Evolutionary conservation across 345 rosid genomes (phyloP).

Genomic region (Bretschneidera sinensis): DNA sequence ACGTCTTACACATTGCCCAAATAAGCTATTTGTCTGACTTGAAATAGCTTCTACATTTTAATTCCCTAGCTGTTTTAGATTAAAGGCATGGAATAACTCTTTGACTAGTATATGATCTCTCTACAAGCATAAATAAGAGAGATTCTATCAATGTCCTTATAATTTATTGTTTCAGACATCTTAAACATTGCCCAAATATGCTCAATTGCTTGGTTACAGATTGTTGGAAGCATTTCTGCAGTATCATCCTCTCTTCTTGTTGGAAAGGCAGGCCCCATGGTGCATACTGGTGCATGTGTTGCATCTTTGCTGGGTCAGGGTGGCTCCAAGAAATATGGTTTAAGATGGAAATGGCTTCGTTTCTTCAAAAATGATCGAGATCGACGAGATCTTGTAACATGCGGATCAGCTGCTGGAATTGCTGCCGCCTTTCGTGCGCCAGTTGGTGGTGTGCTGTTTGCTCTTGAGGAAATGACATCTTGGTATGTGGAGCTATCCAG

Average conservation of each 20-base stretch:
- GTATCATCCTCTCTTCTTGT: slow-evolving; percentile 85
- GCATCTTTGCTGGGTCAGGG: slow-evolving; percentile 88
- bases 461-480: slow-evolving; percentile 94
- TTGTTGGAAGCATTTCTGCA: slow-evolving; percentile 78
- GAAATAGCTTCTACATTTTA: too few relatives aligned
- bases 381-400: slow-evolving; percentile 84
- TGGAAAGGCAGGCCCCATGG: slow-evolving; percentile 98
- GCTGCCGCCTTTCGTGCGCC: slow-evolving; percentile 93
- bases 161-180: too few relatives aligned
- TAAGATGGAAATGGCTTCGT: slow-evolving; percentile 81
- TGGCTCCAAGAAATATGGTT: slow-evolving; percentile 72
- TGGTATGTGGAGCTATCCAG: slow-evolving; percentile 44
- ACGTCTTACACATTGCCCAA: not conserved
- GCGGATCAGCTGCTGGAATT: slow-evolving; percentile 97
- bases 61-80: too few relatives aligned
- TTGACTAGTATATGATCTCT: too few relatives aligned
- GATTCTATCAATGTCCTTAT: too few relatives aligned
- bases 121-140: too few relatives aligned
- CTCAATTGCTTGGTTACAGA: slow-evolving; percentile 36
- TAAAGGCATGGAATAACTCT: too few relatives aligned
- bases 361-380: slow-evolving; percentile 85
- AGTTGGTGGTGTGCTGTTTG: slow-evolving; percentile 85
- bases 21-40: too few relatives aligned
- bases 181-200: too few relatives aligned
- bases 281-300: slow-evolving; percentile 92